Conservation (phyloP, 2,329 filamentous ascomycete genomes). For the Cladosporium cucumerinum region DNA sequence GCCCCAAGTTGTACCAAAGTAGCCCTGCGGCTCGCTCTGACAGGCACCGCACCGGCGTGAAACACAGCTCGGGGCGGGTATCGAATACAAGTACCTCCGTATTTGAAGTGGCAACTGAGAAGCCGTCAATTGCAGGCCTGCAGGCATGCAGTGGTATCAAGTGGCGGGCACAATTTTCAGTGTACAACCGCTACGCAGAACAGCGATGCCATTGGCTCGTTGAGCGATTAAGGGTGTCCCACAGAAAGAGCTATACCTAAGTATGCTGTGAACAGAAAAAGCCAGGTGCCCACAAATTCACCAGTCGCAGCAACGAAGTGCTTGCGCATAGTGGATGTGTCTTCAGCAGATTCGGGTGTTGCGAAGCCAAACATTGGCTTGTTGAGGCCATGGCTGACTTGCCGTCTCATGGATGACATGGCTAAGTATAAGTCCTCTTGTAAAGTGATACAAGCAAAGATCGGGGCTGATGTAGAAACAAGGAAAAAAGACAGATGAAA, state of each 20-base stretch:
- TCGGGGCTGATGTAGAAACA: too few relatives aligned
- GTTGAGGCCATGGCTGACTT: background rate
- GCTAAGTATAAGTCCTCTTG: too few relatives aligned
- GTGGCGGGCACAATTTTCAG: background rate
- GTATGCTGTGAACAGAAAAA: conserved; percentile 36
- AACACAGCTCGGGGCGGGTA: background rate
- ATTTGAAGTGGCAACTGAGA: background rate
- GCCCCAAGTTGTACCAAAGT: background rate
- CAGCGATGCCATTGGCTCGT: too few relatives aligned
- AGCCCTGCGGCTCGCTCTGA: background rate
- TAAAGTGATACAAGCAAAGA: background rate
- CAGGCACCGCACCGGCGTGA: background rate
- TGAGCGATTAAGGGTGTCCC: too few relatives aligned
- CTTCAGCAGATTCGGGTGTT: background rate
- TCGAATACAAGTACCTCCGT: background rate
- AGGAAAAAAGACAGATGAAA: too few relatives aligned
- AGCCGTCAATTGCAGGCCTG: background rate
- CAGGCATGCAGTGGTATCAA: too few relatives aligned
- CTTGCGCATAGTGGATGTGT: conserved; percentile 17
- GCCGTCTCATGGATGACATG: too few relatives aligned
- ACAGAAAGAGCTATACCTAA: conserved; percentile 14
- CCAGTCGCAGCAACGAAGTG: conserved; percentile 27
- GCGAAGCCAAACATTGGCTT: conserved; percentile 19
- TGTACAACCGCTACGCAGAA: too few relatives aligned
- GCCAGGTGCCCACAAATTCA: conserved; percentile 36